These are phyloP conservation scores for Amanita muscaria DNA, from an alignment of 768 basidiomycete species.

Conservation along the genomic window DNA sequence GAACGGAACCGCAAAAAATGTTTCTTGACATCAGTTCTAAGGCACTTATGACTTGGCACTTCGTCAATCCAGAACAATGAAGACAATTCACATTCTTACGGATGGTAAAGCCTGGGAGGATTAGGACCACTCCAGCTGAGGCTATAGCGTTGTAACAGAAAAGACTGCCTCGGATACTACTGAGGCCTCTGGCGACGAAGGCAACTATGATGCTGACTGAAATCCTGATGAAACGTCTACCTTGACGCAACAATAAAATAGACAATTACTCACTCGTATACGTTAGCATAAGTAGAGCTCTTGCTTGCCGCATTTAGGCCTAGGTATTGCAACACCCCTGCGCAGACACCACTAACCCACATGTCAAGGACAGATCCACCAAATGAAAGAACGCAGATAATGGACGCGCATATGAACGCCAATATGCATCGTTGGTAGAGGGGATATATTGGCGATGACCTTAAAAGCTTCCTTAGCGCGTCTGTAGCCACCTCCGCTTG, in stretches of 20 bases:
- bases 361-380: slow-evolving; percentile 78
- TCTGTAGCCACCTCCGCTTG: slow-evolving; percentile 63
- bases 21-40: slow-evolving; percentile 77
- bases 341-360: slow-evolving; percentile 67
- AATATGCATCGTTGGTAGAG: slow-evolving; percentile 59
- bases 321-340: slow-evolving; percentile 65
- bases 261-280: slow-evolving; percentile 88
- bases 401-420: slow-evolving; percentile 68
- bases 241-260: too few species aligned
- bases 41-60: slow-evolving; percentile 55
- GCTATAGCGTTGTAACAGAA: slow-evolving; percentile 92
- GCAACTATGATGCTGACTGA: slow-evolving; percentile 79
- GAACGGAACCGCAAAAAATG: slow-evolving; percentile 71
- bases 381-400: slow-evolving; percentile 78
- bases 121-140: slow-evolving; percentile 83
- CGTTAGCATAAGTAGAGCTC: slow-evolving; percentile 88
- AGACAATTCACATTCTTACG: slow-evolving; percentile 35
- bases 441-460: slow-evolving; percentile 58
- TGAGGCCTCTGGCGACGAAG: slow-evolving; percentile 71
- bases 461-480: slow-evolving; percentile 55
- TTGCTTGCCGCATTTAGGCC: slow-evolving; percentile 77
- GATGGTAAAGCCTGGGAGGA: slow-evolving; percentile 81
- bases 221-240: slow-evolving; percentile 46
- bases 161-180: slow-evolving; percentile 60
- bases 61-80: neutral